Percentiles rank a stretch among this genome's conserved stretches.
Evolutionary conservation across 305 asterid genomes (phyloP).

Genomic region (Fraxinus angustifolia): DNA sequence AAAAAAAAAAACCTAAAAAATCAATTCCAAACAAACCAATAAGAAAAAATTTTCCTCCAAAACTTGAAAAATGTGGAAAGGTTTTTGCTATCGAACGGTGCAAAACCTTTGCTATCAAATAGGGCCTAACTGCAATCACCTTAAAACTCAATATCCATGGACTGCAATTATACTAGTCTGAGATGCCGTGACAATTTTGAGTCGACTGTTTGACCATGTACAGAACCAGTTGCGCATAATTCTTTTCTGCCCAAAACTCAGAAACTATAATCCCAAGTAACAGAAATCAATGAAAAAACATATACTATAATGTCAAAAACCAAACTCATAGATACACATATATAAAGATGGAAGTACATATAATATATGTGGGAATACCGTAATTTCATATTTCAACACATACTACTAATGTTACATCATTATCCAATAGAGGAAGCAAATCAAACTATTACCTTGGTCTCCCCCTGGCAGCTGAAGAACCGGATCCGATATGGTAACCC

Average conservation of each 20-base stretch:
- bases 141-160: background rate
- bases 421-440: conserved; percentile 9
- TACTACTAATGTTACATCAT: background rate
- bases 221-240: background rate
- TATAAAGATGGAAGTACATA: background rate
- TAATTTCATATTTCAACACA: background rate
- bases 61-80: too few species aligned
- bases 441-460: conserved; percentile 29
- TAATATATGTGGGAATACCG: background rate
- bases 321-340: conserved; percentile 20
- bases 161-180: background rate
- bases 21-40: too few species aligned
- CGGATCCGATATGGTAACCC: conserved; percentile 38
- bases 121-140: background rate
- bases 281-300: background rate
- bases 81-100: too few species aligned
- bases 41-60: too few species aligned
- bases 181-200: background rate
- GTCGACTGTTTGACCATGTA: background rate
- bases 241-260: background rate
- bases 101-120: too few species aligned
- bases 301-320: conserved; percentile 9
- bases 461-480: conserved; percentile 33
- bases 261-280: background rate
- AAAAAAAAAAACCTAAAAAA: too few species aligned